phyloP scores from a whole-genome alignment of 805 yeast genomes.

The Ogataea sp. region DNA sequence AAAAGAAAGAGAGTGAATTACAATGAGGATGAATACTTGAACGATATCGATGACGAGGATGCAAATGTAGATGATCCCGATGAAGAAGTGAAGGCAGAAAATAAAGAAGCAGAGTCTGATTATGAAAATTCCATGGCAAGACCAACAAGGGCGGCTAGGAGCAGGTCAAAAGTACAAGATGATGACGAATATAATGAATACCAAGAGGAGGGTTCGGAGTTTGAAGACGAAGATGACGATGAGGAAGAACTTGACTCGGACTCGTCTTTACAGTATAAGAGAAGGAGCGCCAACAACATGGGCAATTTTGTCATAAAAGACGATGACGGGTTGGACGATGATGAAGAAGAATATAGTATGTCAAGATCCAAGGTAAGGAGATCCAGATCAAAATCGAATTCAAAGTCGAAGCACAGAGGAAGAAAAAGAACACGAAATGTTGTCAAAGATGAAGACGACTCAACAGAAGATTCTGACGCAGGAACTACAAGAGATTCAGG shows the following conservation, averaged over 20 bases:
- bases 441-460: conserved; percentile 11
- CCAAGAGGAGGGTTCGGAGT: conserved; percentile 4
- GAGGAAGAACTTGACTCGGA: conserved; percentile 13
- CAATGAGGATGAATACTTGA: conserved; percentile 23
- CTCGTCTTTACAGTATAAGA: conserved; percentile 13
- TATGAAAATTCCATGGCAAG: too few species aligned
- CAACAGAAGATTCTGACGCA: conserved; percentile 5
- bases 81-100: conserved; percentile 12
- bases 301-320: conserved; percentile 18
- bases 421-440: conserved; percentile 4
- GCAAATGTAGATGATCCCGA: conserved; percentile 11
- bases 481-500: conserved; percentile 3
- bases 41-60: conserved; percentile 16
- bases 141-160: too few species aligned
- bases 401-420: neutral
- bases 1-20: conserved; percentile 24
- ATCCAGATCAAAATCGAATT: too few species aligned
- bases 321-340: conserved; percentile 16
- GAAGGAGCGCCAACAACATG: conserved; percentile 5
- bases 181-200: conserved; percentile 20
- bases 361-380: neutral
- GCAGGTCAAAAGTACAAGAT: too few species aligned
- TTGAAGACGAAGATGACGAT: conserved; percentile 16
- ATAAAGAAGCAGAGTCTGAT: conserved; percentile 10
- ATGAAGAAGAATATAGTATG: conserved; percentile 5